These are phyloP conservation scores for Pichia sp. DNA, from an alignment of 1,139 yeast genomes.

Conservation along the genomic window DNA sequence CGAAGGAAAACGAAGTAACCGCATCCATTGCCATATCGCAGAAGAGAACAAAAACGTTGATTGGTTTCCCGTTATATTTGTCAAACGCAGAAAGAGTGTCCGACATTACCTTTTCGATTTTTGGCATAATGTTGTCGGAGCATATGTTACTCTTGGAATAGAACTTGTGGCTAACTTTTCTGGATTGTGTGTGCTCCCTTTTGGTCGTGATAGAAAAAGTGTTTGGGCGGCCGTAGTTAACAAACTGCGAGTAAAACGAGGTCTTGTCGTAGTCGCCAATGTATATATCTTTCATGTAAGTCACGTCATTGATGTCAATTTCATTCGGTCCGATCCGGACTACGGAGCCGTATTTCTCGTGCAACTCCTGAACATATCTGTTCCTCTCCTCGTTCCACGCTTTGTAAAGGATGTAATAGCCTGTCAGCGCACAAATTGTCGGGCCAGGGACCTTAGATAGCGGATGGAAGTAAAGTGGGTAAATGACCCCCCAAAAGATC, in stretches of 20 bases:
- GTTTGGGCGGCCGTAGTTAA: slow-evolving; percentile 54
- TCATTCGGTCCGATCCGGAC: slow-evolving; percentile 61
- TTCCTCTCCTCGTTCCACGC: slow-evolving; percentile 55
- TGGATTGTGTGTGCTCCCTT: slow-evolving; percentile 45
- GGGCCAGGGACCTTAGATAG: slow-evolving; percentile 61
- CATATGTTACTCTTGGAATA: slow-evolving; percentile 45
- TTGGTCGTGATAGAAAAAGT: slow-evolving; percentile 55
- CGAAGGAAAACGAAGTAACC: slow-evolving; percentile 59
- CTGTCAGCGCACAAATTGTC: slow-evolving; percentile 43
- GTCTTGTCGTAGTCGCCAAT: slow-evolving; percentile 56
- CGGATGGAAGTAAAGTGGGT: slow-evolving; percentile 49
- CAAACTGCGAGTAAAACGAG: slow-evolving; percentile 56
- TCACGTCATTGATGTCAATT: slow-evolving; percentile 53
- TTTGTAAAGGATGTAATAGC: slow-evolving; percentile 45
- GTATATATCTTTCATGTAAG: slow-evolving; percentile 53
- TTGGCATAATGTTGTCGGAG: slow-evolving; percentile 29
- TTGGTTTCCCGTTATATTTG: slow-evolving; percentile 22
- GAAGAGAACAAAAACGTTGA: slow-evolving; percentile 60
- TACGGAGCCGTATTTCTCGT: slow-evolving; percentile 53
- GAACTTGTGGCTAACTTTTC: slow-evolving; percentile 43
- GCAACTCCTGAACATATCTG: slow-evolving; percentile 46
- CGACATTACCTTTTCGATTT: slow-evolving; percentile 32
- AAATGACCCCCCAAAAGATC: slow-evolving; percentile 35
- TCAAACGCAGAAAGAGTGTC: slow-evolving; percentile 27
- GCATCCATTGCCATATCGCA: slow-evolving; percentile 73